Evolutionary conservation across 139 green algal genomes (phyloP).

Genomic region (Diplosphaera chodatii): DNA sequence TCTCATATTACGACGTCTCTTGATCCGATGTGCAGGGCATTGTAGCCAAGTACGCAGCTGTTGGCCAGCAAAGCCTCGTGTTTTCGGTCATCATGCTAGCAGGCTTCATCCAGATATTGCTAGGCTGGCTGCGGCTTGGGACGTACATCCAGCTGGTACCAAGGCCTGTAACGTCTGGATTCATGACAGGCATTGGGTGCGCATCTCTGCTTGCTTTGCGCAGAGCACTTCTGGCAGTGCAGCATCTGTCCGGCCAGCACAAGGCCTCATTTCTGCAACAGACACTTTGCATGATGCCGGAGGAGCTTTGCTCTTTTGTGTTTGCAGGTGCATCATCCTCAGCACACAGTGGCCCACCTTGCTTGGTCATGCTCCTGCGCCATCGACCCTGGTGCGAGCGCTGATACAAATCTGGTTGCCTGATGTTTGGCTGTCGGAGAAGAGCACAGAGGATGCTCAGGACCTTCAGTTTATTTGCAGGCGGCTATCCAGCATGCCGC

Average conservation of each 20-base stretch:
- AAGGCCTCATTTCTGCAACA: too few species aligned
- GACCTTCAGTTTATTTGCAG: too few species aligned
- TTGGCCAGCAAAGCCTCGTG: constrained; percentile 1
- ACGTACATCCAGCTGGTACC: constrained; percentile 26
- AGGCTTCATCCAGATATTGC: constrained; percentile 19
- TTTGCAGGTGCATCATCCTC: constrained; percentile 18
- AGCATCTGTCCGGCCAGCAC: too few species aligned
- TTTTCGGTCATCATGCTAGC: constrained; percentile 14
- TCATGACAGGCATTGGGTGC: constrained; percentile 25
- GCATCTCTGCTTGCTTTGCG: too few species aligned
- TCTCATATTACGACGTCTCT: too few species aligned
- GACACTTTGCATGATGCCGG: too few species aligned
- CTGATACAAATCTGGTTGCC: too few species aligned
- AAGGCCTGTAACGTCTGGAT: constrained; percentile 16
- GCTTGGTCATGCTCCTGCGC: constrained; percentile 6
- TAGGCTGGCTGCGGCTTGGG: constrained; percentile 18
- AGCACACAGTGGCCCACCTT: constrained; percentile 15
- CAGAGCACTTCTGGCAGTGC: too few species aligned
- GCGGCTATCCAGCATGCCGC: background rate
- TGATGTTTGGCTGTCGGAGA: background rate
- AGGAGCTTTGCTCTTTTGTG: too few species aligned
- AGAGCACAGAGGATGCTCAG: too few species aligned
- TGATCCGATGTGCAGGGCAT: background rate
- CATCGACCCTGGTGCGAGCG: constrained; percentile 8
- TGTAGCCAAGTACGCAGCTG: constrained; percentile 3